Evolutionary conservation across 2,329 filamentous ascomycete genomes (phyloP).

Genomic region (Sphaerulina populicola): DNA sequence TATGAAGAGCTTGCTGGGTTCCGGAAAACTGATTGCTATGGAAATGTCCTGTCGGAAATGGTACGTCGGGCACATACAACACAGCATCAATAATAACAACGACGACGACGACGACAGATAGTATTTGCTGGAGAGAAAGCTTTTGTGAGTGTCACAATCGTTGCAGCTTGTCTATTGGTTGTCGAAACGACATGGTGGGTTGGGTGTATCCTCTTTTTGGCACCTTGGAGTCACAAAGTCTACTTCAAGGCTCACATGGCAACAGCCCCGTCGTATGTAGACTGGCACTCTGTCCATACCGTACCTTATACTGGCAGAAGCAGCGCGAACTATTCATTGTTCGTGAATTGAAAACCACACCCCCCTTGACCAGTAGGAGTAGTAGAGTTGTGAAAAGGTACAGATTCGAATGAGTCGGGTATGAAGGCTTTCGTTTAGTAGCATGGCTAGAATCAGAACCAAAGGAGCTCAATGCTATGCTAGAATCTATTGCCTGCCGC

Average conservation of each 20-base stretch:
- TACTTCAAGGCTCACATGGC: too few relatives aligned
- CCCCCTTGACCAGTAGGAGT: too few relatives aligned
- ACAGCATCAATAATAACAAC: too few relatives aligned
- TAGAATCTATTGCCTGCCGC: constrained; percentile 6
- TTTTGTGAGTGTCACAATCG: background rate
- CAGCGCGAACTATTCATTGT: too few relatives aligned
- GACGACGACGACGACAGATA: background rate
- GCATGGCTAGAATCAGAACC: constrained; percentile 3
- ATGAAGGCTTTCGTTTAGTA: background rate
- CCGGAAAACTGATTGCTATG: constrained; percentile 17
- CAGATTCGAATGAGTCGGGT: background rate
- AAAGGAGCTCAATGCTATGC: constrained; percentile 3
- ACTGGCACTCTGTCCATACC: too few relatives aligned
- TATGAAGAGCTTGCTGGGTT: constrained; percentile 13
- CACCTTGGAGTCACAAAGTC: too few relatives aligned
- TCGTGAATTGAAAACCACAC: too few relatives aligned
- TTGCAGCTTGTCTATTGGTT: background rate
- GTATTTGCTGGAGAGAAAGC: background rate
- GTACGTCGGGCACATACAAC: background rate
- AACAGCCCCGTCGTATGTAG: too few relatives aligned
- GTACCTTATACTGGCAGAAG: too few relatives aligned
- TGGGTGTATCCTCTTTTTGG: too few relatives aligned
- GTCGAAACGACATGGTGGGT: background rate
- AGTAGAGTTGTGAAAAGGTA: too few relatives aligned
- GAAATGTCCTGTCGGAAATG: constrained; percentile 15